Base-by-base conservation (phyloP, 139 green algal genomes). In the Mesostigma viride region DNA sequence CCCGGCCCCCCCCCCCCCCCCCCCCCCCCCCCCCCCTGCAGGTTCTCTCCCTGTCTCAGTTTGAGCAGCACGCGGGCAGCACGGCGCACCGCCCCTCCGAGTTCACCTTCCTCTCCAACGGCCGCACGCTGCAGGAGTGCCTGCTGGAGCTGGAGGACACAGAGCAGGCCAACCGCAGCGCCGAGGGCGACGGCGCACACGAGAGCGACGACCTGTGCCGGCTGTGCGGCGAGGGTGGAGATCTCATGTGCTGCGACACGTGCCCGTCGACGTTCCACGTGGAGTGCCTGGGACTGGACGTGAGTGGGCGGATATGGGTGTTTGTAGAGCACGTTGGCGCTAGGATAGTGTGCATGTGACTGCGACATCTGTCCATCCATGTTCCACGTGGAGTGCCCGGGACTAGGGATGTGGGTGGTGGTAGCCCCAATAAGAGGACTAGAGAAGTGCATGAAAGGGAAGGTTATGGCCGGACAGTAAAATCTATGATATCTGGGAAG, bases 161-260 rank as follows among this genome's bases (percentile, higher is more conserved):
- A 11, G 40, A 48, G 8, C 40, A 48, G 8, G 40, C 11, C 8
- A 48, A 48, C 8, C 40, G 8, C 40, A 8, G 40, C 40, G 8
- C 40, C 40, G 8, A n/a, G n/a, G n/a, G n/a, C n/a, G 51, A 20
- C 26, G 14, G 24, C 35, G 32, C 3, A 2, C 73, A 81, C 74
- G 46, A 73, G 33, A 79, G 53, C 31, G 75, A 81, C 28, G 75
- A 81, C 58, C 61, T 84, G 53, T 84, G 77, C 64, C 57, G 77
- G 11, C 14, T 82, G 8, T 84, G 77, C 61, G 69, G 71, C 17
- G 77, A 83, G n/a, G 70, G 70, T 2, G 77, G 77, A 17, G 77
- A 83, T 76, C 64, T 84, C 28, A 62, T 84, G 5, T 83, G 77
- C 47, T 84, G 77, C 61, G 77, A 84, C n/a, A 64, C 69, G 0